These are phyloP conservation scores for Apocynum venetum DNA, from an alignment of 257 asterid species.

Conservation along the genomic window DNA sequence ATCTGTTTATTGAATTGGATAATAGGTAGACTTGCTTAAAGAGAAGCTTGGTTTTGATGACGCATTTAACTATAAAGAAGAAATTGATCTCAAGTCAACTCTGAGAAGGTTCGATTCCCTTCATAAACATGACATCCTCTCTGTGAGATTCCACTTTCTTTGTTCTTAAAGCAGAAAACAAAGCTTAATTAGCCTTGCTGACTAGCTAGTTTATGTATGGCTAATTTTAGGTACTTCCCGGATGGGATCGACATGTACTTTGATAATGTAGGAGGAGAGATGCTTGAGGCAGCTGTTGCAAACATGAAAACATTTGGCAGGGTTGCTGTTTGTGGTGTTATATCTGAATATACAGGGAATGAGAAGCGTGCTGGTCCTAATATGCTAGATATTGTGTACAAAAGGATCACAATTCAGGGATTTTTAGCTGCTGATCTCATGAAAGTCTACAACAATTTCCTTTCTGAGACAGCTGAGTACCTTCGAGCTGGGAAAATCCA, in stretches of 20 bases:
- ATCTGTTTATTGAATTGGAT: neutral
- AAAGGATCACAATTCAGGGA: slow-evolving; percentile 57
- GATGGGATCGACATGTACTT: slow-evolving; percentile 75
- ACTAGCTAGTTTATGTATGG: no score
- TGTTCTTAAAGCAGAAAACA: no score
- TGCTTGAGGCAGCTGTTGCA: slow-evolving; percentile 59
- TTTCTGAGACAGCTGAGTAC: slow-evolving; percentile 37
- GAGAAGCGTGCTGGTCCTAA: slow-evolving; percentile 32
- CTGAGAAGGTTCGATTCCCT: slow-evolving; percentile 41
- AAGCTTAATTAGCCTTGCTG: no score
- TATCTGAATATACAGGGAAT: slow-evolving; percentile 51
- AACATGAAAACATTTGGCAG: slow-evolving; percentile 68
- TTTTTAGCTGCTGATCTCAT: slow-evolving; percentile 50
- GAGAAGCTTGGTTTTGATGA: slow-evolving; percentile 72
- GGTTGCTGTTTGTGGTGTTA: slow-evolving; percentile 65
- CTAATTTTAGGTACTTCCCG: slow-evolving; percentile 46
- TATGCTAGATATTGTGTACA: slow-evolving; percentile 54
- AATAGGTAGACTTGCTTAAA: slow-evolving; percentile 55
- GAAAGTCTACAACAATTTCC: slow-evolving; percentile 35
- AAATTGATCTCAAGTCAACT: slow-evolving; percentile 50
- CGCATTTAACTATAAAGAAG: slow-evolving; percentile 79
- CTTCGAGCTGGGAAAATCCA: slow-evolving; percentile 41
- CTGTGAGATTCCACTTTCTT: neutral
- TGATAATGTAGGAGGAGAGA: slow-evolving; percentile 72
- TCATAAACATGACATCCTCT: neutral